Conservation (phyloP, 2,329 filamentous ascomycete genomes). For the Fusarium lateritium region DNA sequence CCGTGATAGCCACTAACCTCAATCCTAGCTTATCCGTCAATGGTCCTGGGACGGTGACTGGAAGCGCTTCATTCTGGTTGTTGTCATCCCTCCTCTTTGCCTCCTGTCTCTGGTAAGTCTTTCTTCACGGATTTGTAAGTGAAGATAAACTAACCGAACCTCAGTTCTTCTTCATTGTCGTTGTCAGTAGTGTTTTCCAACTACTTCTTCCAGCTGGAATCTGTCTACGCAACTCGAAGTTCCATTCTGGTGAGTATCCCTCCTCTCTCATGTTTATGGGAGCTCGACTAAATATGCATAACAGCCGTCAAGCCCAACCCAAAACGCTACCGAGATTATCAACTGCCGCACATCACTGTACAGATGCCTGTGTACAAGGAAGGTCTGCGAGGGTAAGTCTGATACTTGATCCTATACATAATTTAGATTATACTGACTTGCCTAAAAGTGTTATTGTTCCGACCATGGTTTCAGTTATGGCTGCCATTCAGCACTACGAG, state of each 20-base stretch:
- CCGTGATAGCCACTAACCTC: accelerated
- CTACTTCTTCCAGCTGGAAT: conserved; percentile 44
- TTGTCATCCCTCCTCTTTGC: conserved; percentile 38
- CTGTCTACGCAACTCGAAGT: conserved; percentile 48
- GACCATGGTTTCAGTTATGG: conserved; percentile 69
- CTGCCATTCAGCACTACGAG: conserved; percentile 72
- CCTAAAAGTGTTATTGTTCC: conserved; percentile 65
- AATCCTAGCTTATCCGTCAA: conserved; percentile 27
- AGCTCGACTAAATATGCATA: accelerated
- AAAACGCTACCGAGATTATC: conserved; percentile 52
- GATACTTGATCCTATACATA: no score
- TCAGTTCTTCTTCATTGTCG: conserved; percentile 49
- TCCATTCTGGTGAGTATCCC: conserved; percentile 40
- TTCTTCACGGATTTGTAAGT: accelerated
- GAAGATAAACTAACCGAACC: neutral
- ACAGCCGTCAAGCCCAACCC: conserved; percentile 49
- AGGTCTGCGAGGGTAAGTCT: conserved; percentile 42
- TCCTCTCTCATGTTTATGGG: accelerated
- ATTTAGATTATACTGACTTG: no score
- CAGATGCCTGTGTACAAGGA: conserved; percentile 64
- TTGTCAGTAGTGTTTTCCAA: conserved; percentile 47
- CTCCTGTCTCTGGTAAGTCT: conserved; percentile 36
- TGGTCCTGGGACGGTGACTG: conserved; percentile 46
- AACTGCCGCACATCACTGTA: conserved; percentile 60
- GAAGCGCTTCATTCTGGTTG: conserved; percentile 37